These are phyloP conservation scores for Samsoniella hepiali DNA, from an alignment of 2,329 filamentous ascomycete species.

Conservation along the genomic window DNA sequence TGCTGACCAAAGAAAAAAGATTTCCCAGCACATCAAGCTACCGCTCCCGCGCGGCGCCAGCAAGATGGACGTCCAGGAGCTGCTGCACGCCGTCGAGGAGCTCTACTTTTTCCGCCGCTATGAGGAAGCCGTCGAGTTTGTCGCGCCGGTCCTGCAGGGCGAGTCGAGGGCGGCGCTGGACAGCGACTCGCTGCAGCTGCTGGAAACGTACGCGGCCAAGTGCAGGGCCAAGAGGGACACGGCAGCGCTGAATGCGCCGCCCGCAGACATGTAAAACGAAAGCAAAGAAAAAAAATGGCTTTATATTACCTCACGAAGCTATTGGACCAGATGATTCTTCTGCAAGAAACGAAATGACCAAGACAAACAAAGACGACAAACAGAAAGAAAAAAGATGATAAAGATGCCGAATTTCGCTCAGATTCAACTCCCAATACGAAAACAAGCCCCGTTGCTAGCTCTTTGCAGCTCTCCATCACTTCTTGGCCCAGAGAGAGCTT, in stretches of 20 bases:
- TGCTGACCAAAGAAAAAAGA: slow-evolving; percentile 31
- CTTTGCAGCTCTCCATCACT: neutral
- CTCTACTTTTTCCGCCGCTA: slow-evolving; percentile 53
- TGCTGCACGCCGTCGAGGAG: slow-evolving; percentile 56
- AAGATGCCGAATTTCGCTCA: neutral
- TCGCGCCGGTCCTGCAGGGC: slow-evolving; percentile 33
- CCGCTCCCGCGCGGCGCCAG: slow-evolving; percentile 37
- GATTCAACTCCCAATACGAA: neutral
- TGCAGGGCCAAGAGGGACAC: slow-evolving; percentile 34
- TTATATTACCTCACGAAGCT: neutral
- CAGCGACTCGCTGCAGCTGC: slow-evolving; percentile 38
- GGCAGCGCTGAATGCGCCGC: neutral
- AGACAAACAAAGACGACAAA: neutral
- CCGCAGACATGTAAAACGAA: too few species aligned
- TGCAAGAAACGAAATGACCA: neutral
- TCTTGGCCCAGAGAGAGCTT: slow-evolving; percentile 3
- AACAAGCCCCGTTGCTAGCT: neutral
- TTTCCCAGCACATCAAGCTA: slow-evolving; percentile 41
- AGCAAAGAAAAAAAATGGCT: too few species aligned
- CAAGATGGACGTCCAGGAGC: slow-evolving; percentile 49
- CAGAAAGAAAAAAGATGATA: neutral
- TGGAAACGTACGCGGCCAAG: slow-evolving; percentile 42
- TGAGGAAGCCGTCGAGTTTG: slow-evolving; percentile 42
- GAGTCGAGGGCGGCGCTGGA: slow-evolving; percentile 38
- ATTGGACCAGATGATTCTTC: neutral